These are phyloP conservation scores for Nematocida displodere DNA, from an alignment of 371 early-diverging fungal genomes.

Conservation along the genomic window DNA sequence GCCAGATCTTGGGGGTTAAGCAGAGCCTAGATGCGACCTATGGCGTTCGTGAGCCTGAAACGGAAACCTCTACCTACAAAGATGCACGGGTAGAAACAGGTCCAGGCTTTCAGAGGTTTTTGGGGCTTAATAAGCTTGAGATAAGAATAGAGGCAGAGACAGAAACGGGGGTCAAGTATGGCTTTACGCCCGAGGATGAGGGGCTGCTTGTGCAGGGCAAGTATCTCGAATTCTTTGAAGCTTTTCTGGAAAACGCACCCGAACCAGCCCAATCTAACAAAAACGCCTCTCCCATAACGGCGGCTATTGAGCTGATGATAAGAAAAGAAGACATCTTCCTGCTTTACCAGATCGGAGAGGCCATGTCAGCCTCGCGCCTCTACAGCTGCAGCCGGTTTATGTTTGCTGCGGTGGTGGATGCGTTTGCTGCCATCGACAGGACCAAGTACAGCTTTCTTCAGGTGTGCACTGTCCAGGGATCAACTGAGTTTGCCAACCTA, in stretches of 20 bases:
- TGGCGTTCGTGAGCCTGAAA: neutral
- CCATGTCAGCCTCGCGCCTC: neutral
- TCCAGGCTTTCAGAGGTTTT: neutral
- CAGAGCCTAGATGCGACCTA: neutral
- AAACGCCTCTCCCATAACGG: too few species aligned
- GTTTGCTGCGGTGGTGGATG: neutral
- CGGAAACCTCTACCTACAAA: neutral
- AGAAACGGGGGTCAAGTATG: neutral
- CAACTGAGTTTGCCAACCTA: neutral
- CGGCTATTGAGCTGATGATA: neutral
- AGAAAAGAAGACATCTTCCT: neutral
- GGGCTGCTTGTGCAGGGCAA: neutral
- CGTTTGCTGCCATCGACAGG: neutral
- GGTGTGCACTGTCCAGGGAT: neutral
- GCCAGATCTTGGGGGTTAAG: neutral
- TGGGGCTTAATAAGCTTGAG: neutral
- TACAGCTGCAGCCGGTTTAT: neutral
- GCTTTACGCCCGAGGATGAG: neutral
- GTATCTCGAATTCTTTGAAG: neutral
- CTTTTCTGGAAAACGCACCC: neutral
- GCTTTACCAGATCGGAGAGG: neutral
- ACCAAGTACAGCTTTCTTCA: constrained; percentile 5
- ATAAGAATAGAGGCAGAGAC: neutral
- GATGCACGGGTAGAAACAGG: neutral
- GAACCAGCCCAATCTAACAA: neutral